Evolutionary conservation across 2,329 filamentous ascomycete genomes (phyloP).

Genomic region (Microdochium nivale): DNA sequence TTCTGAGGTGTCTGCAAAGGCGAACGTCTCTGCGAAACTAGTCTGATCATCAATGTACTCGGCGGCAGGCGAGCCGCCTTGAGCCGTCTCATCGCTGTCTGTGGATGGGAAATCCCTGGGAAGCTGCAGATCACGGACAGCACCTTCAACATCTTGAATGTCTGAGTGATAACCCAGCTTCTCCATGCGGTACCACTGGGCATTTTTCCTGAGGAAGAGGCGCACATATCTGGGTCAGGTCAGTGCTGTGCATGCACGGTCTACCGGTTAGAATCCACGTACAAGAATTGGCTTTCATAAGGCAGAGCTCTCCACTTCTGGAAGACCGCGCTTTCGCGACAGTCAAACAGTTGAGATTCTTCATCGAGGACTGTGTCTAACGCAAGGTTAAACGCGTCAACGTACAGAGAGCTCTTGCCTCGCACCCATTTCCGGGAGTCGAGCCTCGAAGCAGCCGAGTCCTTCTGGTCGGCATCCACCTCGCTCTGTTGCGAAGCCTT

Average conservation of each 20-base stretch:
- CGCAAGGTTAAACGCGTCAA: slow-evolving; percentile 93
- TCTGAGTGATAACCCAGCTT: slow-evolving; percentile 75
- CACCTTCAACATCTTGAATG: slow-evolving; percentile 62
- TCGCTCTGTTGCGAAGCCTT: slow-evolving; percentile 45
- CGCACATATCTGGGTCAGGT: slow-evolving; percentile 64
- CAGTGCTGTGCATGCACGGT: slow-evolving; percentile 1
- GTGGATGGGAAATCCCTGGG: slow-evolving; percentile 42
- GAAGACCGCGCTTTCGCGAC: slow-evolving; percentile 71
- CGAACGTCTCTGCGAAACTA: slow-evolving; percentile 49
- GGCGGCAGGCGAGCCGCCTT: slow-evolving; percentile 9
- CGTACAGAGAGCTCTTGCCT: slow-evolving; percentile 84
- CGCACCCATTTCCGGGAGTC: slow-evolving; percentile 52
- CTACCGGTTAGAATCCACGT: slow-evolving; percentile 23
- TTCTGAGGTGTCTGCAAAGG: slow-evolving; percentile 73
- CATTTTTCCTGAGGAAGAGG: slow-evolving; percentile 84
- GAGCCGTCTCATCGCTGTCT: slow-evolving; percentile 6
- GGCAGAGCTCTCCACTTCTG: slow-evolving; percentile 60
- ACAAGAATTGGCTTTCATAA: slow-evolving; percentile 91
- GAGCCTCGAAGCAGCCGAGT: slow-evolving; percentile 43
- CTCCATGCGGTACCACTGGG: slow-evolving; percentile 78
- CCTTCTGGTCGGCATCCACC: slow-evolving; percentile 26
- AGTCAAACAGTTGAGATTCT: slow-evolving; percentile 79
- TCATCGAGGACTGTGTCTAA: slow-evolving; percentile 83
- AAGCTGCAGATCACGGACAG: slow-evolving; percentile 57
- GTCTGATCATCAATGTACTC: slow-evolving; percentile 29